Percentiles rank a stretch among this genome's conserved stretches.
These are phyloP conservation scores for Citrus maxima DNA, from an alignment of 345 rosid species.

Conservation along the genomic window DNA sequence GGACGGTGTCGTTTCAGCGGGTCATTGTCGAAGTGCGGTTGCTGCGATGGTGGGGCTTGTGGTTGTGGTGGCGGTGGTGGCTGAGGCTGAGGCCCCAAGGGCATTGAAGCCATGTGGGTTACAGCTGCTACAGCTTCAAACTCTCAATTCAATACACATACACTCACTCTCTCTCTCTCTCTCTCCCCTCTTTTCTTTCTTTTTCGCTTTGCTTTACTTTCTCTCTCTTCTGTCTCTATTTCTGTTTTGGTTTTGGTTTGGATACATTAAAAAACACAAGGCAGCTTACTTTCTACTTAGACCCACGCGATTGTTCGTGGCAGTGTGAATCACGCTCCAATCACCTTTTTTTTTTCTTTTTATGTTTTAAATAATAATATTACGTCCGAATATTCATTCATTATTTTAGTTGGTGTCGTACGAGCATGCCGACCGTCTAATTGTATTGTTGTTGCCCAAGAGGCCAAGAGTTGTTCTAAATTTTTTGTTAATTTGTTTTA, in stretches of 20 bases:
- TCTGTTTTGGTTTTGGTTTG: conserved; percentile 8
- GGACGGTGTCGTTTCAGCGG: conserved; percentile 33
- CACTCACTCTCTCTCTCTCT: conserved; percentile 14
- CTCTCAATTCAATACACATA: no score
- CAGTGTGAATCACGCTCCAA: background rate
- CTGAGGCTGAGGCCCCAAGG: conserved; percentile 41
- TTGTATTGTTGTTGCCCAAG: background rate
- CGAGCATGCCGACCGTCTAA: background rate
- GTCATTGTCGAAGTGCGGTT: conserved; percentile 34
- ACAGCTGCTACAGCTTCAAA: conserved; percentile 26
- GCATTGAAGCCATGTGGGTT: conserved; percentile 58
- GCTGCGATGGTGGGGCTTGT: conserved; percentile 19
- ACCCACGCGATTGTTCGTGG: conserved; percentile 4
- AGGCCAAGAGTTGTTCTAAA: no score
- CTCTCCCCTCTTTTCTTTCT: conserved; percentile 11
- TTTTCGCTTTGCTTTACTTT: conserved; percentile 8
- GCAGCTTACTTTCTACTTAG: background rate
- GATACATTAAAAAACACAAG: background rate
- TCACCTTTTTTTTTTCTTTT: background rate
- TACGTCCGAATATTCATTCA: no score
- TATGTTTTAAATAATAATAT: no score
- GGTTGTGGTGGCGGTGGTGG: conserved; percentile 3
- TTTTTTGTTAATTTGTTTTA: no score
- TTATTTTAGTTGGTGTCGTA: no score
- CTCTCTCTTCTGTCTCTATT: conserved; percentile 6